These are phyloP conservation scores for Polyporus arcularius DNA, from an alignment of 768 basidiomycete species.

Conservation along the genomic window DNA sequence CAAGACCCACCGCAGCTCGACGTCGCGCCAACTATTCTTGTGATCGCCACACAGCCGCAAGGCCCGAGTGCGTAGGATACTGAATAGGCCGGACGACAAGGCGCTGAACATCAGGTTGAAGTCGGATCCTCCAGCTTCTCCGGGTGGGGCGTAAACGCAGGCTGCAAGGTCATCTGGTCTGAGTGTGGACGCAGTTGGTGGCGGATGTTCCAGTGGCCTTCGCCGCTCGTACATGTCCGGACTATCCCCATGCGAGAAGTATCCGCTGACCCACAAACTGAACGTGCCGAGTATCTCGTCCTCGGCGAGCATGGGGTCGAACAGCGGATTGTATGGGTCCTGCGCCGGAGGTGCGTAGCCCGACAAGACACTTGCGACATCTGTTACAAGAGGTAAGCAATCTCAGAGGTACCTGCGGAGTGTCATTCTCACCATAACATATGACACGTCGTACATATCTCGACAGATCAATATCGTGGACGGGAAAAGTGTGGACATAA, in stretches of 20 bases:
- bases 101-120: neutral
- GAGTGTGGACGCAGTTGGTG: slow-evolving; percentile 1
- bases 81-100: neutral
- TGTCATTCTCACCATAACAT: slow-evolving; percentile 1
- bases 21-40: neutral
- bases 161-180: slow-evolving; percentile 5
- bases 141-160: neutral
- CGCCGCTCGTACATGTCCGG: slow-evolving; percentile 1
- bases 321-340: slow-evolving; percentile 3
- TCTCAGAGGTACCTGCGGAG: neutral
- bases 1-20: slow-evolving; percentile 1
- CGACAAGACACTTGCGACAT: neutral
- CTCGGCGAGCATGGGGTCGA: neutral
- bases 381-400: neutral
- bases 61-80: neutral
- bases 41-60: neutral
- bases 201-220: neutral
- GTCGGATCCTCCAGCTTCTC: neutral
- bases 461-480: neutral
- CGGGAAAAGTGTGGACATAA: neutral
- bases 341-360: neutral
- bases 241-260: slow-evolving; percentile 9
- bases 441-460: slow-evolving; percentile 7
- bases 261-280: slow-evolving; percentile 9
- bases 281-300: slow-evolving; percentile 2